Evolutionary conservation across 2,329 filamentous ascomycete genomes (phyloP).

Genomic region (Lasiodiplodia sp.): DNA sequence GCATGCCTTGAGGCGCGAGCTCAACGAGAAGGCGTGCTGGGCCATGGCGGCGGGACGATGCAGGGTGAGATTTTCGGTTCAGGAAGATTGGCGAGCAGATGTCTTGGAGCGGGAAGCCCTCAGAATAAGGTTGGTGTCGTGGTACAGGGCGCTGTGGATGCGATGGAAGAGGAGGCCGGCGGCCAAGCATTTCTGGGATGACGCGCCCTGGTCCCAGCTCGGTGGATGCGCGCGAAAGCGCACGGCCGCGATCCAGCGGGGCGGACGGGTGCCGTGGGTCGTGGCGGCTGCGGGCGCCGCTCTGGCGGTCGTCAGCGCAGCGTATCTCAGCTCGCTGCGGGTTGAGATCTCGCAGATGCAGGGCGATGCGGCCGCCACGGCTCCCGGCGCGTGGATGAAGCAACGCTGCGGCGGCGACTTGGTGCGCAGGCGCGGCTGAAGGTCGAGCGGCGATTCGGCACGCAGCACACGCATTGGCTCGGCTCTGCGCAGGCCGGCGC

Average conservation of each 20-base stretch:
- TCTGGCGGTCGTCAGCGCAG: not conserved
- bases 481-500: not conserved
- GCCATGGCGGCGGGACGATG: slow-evolving; percentile 17
- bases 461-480: slow-evolving; percentile 4
- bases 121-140: slow-evolving; percentile 38
- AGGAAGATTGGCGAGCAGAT: slow-evolving; percentile 25
- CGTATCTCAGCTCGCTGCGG: slow-evolving; percentile 16
- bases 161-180: slow-evolving; percentile 25
- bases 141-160: slow-evolving; percentile 33
- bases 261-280: slow-evolving; percentile 4
- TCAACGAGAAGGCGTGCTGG: slow-evolving; percentile 47
- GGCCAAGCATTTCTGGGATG: slow-evolving; percentile 23
- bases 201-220: slow-evolving; percentile 11
- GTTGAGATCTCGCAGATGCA: slow-evolving; percentile 11
- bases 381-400: not conserved
- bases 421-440: slow-evolving; percentile 14
- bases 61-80: slow-evolving; percentile 19
- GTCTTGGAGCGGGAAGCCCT: slow-evolving; percentile 31
- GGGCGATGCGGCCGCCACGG: slow-evolving; percentile 1
- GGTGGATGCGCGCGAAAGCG: slow-evolving; percentile 1
- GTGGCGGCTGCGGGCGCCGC: slow-evolving; percentile 12
- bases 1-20: slow-evolving; percentile 51
- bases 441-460: not conserved
- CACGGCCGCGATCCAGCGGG: not conserved
- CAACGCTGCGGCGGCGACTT: not conserved